These are phyloP conservation scores for Inonotus hispidus DNA, from an alignment of 1,284 basidiomycete species.

Conservation along the genomic window DNA sequence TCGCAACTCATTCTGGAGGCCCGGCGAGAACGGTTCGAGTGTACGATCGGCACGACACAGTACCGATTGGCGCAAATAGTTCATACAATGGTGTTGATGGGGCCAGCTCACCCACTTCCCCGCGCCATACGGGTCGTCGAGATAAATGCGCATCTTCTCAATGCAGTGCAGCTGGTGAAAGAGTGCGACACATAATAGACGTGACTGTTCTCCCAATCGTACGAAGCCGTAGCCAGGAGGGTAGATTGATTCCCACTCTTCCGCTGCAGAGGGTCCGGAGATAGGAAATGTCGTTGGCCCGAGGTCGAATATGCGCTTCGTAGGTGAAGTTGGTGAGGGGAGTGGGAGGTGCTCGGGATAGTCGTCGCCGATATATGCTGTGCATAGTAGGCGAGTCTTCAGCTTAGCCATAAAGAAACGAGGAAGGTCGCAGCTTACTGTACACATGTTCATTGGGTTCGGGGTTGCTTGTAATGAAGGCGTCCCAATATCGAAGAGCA, in stretches of 20 bases:
- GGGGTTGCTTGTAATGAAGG: neutral
- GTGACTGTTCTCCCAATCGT: constrained; percentile 1
- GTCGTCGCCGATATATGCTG: constrained; percentile 13
- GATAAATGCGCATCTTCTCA: constrained; percentile 11
- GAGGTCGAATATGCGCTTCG: constrained; percentile 20
- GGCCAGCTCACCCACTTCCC: neutral
- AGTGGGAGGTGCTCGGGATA: constrained; percentile 14
- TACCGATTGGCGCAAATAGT: constrained; percentile 11
- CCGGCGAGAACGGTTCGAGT: constrained; percentile 5
- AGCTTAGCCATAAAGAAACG: neutral
- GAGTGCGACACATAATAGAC: constrained; percentile 10
- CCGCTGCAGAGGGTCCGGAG: constrained; percentile 22
- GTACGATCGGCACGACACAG: constrained; percentile 12
- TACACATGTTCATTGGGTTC: neutral
- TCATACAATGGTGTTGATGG: constrained; percentile 29
- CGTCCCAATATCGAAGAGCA: neutral
- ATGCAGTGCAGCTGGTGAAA: constrained; percentile 16
- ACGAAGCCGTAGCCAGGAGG: constrained; percentile 21
- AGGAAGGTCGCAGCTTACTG: neutral
- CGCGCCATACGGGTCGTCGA: constrained; percentile 6
- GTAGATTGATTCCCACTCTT: constrained; percentile 27
- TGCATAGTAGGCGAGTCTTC: neutral
- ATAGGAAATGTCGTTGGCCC: constrained; percentile 25
- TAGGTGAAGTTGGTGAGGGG: constrained; percentile 9
- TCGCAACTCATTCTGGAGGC: no score